Evolutionary conservation across 441 rosid species (phyloP).

Genomic region (Croton laevigatus): DNA sequence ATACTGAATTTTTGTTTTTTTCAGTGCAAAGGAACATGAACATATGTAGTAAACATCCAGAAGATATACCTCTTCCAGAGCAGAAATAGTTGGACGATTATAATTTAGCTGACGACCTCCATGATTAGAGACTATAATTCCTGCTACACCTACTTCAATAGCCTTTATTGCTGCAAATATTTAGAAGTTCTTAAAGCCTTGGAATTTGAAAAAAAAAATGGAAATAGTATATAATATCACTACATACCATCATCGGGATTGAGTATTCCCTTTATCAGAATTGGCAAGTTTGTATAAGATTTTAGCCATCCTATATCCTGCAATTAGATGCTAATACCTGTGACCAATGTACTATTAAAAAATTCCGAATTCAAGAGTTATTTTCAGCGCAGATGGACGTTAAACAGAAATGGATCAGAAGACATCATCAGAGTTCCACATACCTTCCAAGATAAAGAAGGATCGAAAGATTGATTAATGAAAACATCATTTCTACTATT

Average conservation of each 20-base stretch:
- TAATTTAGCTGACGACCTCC: slow-evolving; percentile 61
- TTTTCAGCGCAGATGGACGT: not conserved
- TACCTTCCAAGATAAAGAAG: not conserved
- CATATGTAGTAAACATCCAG: not conserved
- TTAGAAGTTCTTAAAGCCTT: no score
- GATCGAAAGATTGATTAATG: not conserved
- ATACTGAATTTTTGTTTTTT: no score
- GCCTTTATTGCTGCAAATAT: slow-evolving; percentile 44
- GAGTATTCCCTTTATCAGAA: slow-evolving; percentile 74
- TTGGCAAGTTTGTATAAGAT: slow-evolving; percentile 71
- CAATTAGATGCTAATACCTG: not conserved
- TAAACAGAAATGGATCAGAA: no score
- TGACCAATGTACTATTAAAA: no score
- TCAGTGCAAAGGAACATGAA: no score
- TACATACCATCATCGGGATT: slow-evolving; percentile 77
- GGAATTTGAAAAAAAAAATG: not conserved
- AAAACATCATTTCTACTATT: not conserved
- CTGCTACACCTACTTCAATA: slow-evolving; percentile 46
- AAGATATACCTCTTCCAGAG: slow-evolving; percentile 50
- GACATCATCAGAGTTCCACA: not conserved
- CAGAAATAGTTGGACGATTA: slow-evolving; percentile 43
- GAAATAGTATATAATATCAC: not conserved
- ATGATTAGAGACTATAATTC: slow-evolving; percentile 54
- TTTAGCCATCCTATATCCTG: slow-evolving; percentile 79
- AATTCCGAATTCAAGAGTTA: not conserved